A percentile compares a stretch with the other conserved stretches of the same genome.
phyloP scores from a whole-genome alignment of 768 basidiomycete genomes.

The Coprinopsis cinerea region DNA sequence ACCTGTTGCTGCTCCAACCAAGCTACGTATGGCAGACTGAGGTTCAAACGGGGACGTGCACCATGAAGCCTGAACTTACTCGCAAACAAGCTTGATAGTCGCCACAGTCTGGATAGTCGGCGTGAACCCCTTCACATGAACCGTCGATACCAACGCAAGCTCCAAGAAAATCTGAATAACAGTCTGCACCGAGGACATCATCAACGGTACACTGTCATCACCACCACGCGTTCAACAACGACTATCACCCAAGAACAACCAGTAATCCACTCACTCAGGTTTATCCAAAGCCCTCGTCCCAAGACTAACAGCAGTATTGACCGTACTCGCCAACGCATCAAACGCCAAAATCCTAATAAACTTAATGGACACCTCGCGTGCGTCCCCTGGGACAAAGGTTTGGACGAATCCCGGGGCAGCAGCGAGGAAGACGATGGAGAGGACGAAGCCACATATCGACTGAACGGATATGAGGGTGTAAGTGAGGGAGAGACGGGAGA shows the following conservation, averaged over 20 bases:
- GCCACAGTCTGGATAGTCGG: conserved; percentile 17
- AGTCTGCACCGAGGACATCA: conserved; percentile 15
- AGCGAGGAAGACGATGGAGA: conserved; percentile 18
- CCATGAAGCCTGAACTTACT: conserved; percentile 11
- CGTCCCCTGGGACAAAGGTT: conserved; percentile 15
- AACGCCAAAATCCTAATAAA: conserved; percentile 16
- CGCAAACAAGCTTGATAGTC: conserved; percentile 18
- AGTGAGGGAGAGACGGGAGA: conserved; percentile 11
- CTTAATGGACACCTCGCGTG: conserved; percentile 14
- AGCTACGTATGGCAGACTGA: conserved; percentile 2
- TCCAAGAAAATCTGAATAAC: conserved; percentile 17
- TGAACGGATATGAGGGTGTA: conserved; percentile 16
- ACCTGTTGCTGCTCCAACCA: conserved; percentile 11
- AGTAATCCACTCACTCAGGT: conserved; percentile 15
- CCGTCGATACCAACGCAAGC: conserved; percentile 15
- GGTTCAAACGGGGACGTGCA: no score
- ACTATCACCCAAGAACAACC: neutral
- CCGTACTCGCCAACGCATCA: conserved; percentile 13
- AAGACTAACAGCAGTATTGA: conserved; percentile 13
- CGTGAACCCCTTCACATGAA: conserved; percentile 13
- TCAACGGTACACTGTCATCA: conserved; percentile 13
- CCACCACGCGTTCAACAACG: neutral
- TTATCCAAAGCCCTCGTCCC: conserved; percentile 18
- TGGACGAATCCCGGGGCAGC: conserved; percentile 17
- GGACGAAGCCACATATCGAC: conserved; percentile 11